A percentile compares a stretch with the other conserved stretches of the same genome.
Evolutionary conservation across 1,284 basidiomycete genomes (phyloP).

Genomic region (Ceratobasidium sp.): DNA sequence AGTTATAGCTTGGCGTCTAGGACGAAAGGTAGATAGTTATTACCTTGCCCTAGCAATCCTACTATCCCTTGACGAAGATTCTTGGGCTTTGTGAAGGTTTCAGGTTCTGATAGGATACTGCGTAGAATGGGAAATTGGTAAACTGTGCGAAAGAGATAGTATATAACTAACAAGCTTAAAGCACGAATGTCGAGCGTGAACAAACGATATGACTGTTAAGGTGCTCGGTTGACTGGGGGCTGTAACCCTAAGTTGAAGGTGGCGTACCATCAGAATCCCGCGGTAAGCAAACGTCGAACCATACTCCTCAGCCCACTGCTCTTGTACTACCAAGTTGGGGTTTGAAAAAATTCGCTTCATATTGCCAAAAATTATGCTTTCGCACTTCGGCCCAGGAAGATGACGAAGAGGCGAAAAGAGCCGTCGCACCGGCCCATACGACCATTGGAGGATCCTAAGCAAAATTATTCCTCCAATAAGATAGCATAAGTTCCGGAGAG

Average conservation of each 20-base stretch:
- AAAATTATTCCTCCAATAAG: neutral
- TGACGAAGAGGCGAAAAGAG: conserved; percentile 8
- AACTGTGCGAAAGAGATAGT: neutral
- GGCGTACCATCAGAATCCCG: conserved; percentile 36
- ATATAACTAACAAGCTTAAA: conserved; percentile 15
- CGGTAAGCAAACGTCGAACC: conserved; percentile 32
- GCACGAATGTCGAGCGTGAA: conserved; percentile 37
- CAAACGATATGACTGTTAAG: conserved; percentile 11
- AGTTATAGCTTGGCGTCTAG: neutral
- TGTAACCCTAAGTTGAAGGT: neutral
- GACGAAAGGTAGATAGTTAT: neutral
- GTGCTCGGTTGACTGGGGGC: too few species aligned
- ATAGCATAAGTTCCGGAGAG: conserved; percentile 3
- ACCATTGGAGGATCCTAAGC: neutral
- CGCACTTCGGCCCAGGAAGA: conserved; percentile 2
- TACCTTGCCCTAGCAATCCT: conserved; percentile 41
- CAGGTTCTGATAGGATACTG: neutral
- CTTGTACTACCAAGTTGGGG: conserved; percentile 56
- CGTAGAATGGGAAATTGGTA: neutral
- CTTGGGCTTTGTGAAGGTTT: neutral
- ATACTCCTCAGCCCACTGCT: conserved; percentile 36
- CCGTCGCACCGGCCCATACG: neutral
- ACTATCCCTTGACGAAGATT: neutral
- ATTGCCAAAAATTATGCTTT: conserved; percentile 29
- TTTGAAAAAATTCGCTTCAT: conserved; percentile 55